Evolutionary conservation across 2,329 filamentous ascomycete genomes (phyloP).

Genomic region (Achaetomium macrosporum): DNA sequence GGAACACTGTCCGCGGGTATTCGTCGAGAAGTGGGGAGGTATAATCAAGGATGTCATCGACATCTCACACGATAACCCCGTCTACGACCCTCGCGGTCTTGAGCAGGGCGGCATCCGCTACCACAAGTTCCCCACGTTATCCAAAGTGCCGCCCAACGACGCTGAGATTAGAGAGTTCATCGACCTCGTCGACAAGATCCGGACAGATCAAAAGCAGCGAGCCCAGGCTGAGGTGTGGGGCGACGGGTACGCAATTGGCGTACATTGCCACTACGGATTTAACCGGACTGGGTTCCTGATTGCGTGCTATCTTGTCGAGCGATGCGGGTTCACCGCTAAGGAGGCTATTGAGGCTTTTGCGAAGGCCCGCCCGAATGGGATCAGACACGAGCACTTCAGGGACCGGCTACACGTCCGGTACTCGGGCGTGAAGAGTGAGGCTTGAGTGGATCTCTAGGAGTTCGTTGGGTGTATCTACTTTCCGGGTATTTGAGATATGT

Average conservation of each 20-base stretch:
- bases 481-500: background rate
- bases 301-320: slow-evolving; percentile 83
- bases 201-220: slow-evolving; percentile 46
- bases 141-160: slow-evolving; percentile 72
- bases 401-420: slow-evolving; percentile 80
- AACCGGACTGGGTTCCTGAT: slow-evolving; percentile 92
- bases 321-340: slow-evolving; percentile 63
- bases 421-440: slow-evolving; percentile 30
- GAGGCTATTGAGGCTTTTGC: slow-evolving; percentile 77
- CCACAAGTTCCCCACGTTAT: slow-evolving; percentile 86
- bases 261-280: slow-evolving; percentile 95
- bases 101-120: slow-evolving; percentile 63
- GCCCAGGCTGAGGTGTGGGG: slow-evolving; percentile 38
- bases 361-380: slow-evolving; percentile 67
- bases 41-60: slow-evolving; percentile 75
- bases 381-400: slow-evolving; percentile 83
- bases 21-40: slow-evolving; percentile 61
- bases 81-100: slow-evolving; percentile 73
- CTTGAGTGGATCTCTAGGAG: background rate
- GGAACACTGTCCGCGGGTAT: slow-evolving; percentile 67
- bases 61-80: slow-evolving; percentile 83
- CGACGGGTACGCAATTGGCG: slow-evolving; percentile 57
- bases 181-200: slow-evolving; percentile 52
- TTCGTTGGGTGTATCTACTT: background rate
- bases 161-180: slow-evolving; percentile 51